A percentile compares a stretch with the other conserved stretches of the same genome.
These are phyloP conservation scores for Dothistroma pini DNA, from an alignment of 2,329 filamentous ascomycete species.

Conservation along the genomic window DNA sequence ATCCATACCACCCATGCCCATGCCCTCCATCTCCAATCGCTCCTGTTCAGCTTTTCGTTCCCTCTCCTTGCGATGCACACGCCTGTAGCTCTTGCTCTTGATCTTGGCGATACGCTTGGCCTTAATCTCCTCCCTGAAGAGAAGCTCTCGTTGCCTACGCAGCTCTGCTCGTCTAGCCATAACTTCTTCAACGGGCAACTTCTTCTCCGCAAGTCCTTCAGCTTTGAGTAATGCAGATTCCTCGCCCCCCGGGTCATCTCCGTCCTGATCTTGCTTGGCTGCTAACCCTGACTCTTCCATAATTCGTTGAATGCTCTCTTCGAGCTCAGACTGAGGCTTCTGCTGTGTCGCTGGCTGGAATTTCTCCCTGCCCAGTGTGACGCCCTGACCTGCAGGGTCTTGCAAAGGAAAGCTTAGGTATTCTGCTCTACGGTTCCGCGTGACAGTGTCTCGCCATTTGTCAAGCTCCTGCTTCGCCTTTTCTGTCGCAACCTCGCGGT, in stretches of 20 bases:
- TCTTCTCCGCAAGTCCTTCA: constrained; percentile 67
- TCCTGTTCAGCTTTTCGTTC: constrained; percentile 58
- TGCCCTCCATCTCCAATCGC: constrained; percentile 52
- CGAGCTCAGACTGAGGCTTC: constrained; percentile 73
- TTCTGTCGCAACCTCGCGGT: constrained; percentile 77
- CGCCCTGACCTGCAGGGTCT: constrained; percentile 60
- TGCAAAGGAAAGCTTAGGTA: constrained; percentile 84
- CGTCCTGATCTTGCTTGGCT: constrained; percentile 46
- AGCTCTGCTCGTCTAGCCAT: constrained; percentile 69
- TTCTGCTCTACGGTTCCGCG: constrained; percentile 86
- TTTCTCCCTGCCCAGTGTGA: constrained; percentile 58
- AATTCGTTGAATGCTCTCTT: constrained; percentile 80
- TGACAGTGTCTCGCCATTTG: constrained; percentile 92
- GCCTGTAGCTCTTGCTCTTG: constrained; percentile 92
- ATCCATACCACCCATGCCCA: constrained; percentile 57
- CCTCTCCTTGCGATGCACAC: constrained; percentile 79
- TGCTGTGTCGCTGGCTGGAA: constrained; percentile 57
- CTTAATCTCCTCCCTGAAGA: constrained; percentile 84
- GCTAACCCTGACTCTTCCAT: constrained; percentile 81
- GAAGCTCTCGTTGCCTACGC: constrained; percentile 74
- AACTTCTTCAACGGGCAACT: constrained; percentile 68
- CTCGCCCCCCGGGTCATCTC: constrained; percentile 51
- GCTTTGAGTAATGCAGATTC: constrained; percentile 65
- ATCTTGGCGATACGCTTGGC: constrained; percentile 97
- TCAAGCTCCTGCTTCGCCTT: constrained; percentile 89